Evolutionary conservation across 805 yeast species (phyloP).

Genomic region (Candida ipomoeae): DNA sequence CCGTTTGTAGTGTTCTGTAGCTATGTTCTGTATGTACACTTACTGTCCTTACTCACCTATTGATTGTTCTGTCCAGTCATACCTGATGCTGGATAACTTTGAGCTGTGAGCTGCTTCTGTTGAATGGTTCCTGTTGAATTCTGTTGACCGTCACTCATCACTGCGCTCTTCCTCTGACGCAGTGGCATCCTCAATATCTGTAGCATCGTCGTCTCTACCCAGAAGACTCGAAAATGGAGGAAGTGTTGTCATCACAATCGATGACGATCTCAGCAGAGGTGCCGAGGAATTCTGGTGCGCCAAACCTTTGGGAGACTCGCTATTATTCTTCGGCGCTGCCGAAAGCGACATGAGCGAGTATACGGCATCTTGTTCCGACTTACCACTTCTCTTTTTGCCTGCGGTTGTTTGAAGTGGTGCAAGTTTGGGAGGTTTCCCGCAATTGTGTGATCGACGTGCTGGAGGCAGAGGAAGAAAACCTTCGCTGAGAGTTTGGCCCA

Average conservation of each 20-base stretch:
- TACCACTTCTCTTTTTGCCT: constrained; percentile 18
- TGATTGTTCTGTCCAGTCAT: neutral
- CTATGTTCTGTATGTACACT: no score
- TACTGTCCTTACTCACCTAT: no score
- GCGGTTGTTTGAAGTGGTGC: constrained; percentile 15
- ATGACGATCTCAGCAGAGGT: constrained; percentile 22
- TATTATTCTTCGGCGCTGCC: constrained; percentile 41
- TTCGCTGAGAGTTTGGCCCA: constrained; percentile 9
- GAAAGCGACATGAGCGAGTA: constrained; percentile 53
- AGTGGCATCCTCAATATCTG: constrained; percentile 31
- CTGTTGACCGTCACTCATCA: neutral
- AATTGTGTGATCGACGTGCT: neutral
- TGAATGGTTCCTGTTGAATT: no score
- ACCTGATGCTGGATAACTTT: neutral
- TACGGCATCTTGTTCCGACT: constrained; percentile 51
- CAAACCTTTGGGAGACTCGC: constrained; percentile 23
- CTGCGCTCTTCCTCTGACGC: constrained; percentile 23
- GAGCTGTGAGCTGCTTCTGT: no score
- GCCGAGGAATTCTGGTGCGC: constrained; percentile 16
- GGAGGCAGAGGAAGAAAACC: constrained; percentile 3
- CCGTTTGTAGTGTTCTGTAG: no score
- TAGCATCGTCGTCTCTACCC: constrained; percentile 27
- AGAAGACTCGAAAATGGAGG: constrained; percentile 31
- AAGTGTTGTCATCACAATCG: constrained; percentile 20
- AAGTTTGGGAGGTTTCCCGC: constrained; percentile 7